Base-by-base conservation (phyloP, 2,329 filamentous ascomycete species). In the Fusarium napiforme region DNA sequence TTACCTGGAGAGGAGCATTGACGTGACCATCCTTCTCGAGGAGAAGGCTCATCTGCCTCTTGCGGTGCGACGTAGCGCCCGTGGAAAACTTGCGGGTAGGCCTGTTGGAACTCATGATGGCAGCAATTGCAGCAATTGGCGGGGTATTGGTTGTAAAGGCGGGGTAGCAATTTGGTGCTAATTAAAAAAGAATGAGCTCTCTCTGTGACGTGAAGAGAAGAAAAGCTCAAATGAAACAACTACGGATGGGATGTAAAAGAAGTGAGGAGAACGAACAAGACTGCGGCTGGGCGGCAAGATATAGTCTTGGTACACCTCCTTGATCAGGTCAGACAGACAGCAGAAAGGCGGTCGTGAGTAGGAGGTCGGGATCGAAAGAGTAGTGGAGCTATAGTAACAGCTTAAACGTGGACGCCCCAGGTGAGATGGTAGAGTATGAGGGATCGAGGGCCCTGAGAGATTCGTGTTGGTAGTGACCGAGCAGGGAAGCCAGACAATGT, bases 1-100 rank as follows among this genome's bases (percentile, higher is more conserved):
- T 60, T 80, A 87, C 86, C 45, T 84, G 86, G 47, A 88, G 80
- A 65, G 85, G 75, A 43, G 84, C 84, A 45, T 84, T 85, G 73
- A 85, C 84, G 37, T 80, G 77, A 43, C 84, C 83, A 63, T 84
- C 81, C 67, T 82, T 82, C 73, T 85, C 84, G 56, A 84, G 78
- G 66, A 85, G 75, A 9, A 80, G 81, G 78, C 84, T 86, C 83
- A 86, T 85, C 76, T 83, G 81, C 63, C 84, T 82, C 79, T 83
- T 84, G 46, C 84, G 84, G 79, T 86, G 83, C 76, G 80, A 79
- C 67, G 85, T 85, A 72, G 83, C 81, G 78, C 82, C 82, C 78
- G 80, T 82, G 16, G 84, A 85, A 78, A 86, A 86, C 77, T 81
- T 82, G 75, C 83, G 84, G 21, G 68, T 71, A 28, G 72, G 76